Conservation (phyloP, 1,284 basidiomycete genomes). For the Dichomitus squalens region DNA sequence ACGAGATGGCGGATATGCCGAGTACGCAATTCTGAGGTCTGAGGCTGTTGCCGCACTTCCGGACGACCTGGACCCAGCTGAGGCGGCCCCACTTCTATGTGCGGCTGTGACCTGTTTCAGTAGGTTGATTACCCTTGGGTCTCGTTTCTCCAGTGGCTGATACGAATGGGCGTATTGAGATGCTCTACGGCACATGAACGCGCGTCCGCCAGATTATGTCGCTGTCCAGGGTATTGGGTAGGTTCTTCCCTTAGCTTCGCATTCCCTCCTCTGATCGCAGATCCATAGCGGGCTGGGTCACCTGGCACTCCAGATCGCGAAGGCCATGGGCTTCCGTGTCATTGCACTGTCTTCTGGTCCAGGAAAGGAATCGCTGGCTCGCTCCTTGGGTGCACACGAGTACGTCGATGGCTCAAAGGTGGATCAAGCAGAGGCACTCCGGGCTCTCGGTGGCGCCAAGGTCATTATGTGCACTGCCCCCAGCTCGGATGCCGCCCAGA, state of each 20-base stretch:
- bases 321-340: slow-evolving; percentile 33
- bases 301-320: slow-evolving; percentile 33
- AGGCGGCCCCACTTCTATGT: slow-evolving; percentile 84
- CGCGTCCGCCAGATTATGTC: slow-evolving; percentile 29
- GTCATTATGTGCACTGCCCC: slow-evolving; percentile 33
- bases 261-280: no score
- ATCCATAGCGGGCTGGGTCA: slow-evolving; percentile 35
- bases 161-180: slow-evolving; percentile 11
- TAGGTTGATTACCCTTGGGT: slow-evolving; percentile 3
- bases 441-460: slow-evolving; percentile 32
- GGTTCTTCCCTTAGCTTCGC: no score
- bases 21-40: slow-evolving; percentile 24
- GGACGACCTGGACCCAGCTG: slow-evolving; percentile 60
- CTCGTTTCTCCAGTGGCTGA: not conserved
- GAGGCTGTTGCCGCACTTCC: slow-evolving; percentile 71
- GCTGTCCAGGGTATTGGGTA: slow-evolving; percentile 37
- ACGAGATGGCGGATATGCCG: slow-evolving; percentile 23
- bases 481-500: slow-evolving; percentile 18
- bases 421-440: slow-evolving; percentile 27
- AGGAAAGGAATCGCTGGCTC: slow-evolving; percentile 30
- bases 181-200: slow-evolving; percentile 27
- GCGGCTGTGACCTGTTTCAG: slow-evolving; percentile 46
- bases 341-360: slow-evolving; percentile 32
- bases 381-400: slow-evolving; percentile 30
- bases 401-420: slow-evolving; percentile 31